Conservation (phyloP, 192 early-diverging fungal genomes). For the Martensiomyces pterosporus region DNA sequence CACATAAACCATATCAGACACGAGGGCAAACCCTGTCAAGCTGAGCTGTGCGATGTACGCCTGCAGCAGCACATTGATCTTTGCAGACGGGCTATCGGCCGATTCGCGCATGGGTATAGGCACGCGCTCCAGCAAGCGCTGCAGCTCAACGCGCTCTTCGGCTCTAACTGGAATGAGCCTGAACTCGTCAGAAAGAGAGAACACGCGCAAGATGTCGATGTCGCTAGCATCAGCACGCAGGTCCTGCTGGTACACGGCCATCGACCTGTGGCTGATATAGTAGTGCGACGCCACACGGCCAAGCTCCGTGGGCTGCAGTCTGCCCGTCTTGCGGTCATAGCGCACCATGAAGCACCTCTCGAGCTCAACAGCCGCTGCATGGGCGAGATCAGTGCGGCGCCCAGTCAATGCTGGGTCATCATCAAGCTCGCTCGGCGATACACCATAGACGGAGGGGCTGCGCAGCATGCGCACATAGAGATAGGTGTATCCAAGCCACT, state of each 20-base stretch:
- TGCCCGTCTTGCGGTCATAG: conserved; percentile 90
- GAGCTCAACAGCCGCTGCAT: conserved; percentile 77
- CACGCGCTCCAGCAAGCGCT: conserved; percentile 84
- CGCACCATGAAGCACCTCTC: conserved; percentile 92
- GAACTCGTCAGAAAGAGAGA: conserved; percentile 89
- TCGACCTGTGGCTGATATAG: conserved; percentile 88
- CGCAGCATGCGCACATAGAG: conserved; percentile 94
- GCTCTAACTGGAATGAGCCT: conserved; percentile 90
- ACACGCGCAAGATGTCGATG: conserved; percentile 86
- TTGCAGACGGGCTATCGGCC: conserved; percentile 85
- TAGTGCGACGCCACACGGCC: conserved; percentile 96
- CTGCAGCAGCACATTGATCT: conserved; percentile 92
- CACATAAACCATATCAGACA: conserved; percentile 98
- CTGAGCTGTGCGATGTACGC: conserved; percentile 93
- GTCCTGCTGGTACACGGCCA: conserved; percentile 92
- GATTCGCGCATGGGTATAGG: conserved; percentile 92
- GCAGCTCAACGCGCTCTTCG: conserved; percentile 90
- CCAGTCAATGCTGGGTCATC: conserved; percentile 76
- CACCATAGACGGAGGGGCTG: conserved; percentile 82
- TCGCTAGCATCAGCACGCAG: conserved; percentile 86
- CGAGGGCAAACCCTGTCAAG: conserved; percentile 90
- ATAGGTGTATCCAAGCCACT: conserved; percentile 95
- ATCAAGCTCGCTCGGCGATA: conserved; percentile 50
- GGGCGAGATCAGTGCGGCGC: conserved; percentile 85
- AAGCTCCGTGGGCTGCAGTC: conserved; percentile 83